A percentile compares a stretch with the other conserved stretches of the same genome.
Evolutionary conservation across 202 grass and related monocot species (phyloP).

Genomic region (Thinopyrum obtusiflorum): DNA sequence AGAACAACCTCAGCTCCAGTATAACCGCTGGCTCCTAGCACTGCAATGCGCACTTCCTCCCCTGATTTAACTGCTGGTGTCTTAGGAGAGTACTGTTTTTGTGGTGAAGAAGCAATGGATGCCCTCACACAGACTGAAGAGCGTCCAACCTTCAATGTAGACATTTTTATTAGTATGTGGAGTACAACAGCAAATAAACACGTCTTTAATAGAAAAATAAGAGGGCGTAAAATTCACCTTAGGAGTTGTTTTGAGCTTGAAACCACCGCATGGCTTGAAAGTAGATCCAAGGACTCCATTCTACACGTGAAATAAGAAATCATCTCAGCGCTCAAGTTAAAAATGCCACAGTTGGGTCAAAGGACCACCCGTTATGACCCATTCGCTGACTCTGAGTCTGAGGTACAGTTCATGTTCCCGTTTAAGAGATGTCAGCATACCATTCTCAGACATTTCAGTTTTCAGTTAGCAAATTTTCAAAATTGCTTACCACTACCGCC

Average conservation of each 20-base stretch:
- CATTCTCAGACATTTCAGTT: neutral
- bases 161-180: neutral
- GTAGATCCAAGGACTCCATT: constrained; percentile 21
- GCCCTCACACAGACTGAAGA: constrained; percentile 31
- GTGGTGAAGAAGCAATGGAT: constrained; percentile 43
- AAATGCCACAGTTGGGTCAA: neutral
- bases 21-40: constrained; percentile 93
- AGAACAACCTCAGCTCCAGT: constrained; percentile 75
- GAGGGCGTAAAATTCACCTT: neutral
- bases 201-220: neutral
- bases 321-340: neutral
- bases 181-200: neutral
- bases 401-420: neutral
- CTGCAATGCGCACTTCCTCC: constrained; percentile 60
- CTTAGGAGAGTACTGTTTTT: constrained; percentile 45
- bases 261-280: neutral
- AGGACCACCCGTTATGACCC: neutral
- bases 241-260: constrained; percentile 13
- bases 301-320: constrained; percentile 21
- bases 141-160: neutral
- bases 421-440: neutral
- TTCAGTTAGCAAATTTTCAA: neutral
- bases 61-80: constrained; percentile 42
- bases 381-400: neutral
- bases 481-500: neutral